phyloP scores from a whole-genome alignment of 23 red algal species.

The Porphyridium purpureum region DNA sequence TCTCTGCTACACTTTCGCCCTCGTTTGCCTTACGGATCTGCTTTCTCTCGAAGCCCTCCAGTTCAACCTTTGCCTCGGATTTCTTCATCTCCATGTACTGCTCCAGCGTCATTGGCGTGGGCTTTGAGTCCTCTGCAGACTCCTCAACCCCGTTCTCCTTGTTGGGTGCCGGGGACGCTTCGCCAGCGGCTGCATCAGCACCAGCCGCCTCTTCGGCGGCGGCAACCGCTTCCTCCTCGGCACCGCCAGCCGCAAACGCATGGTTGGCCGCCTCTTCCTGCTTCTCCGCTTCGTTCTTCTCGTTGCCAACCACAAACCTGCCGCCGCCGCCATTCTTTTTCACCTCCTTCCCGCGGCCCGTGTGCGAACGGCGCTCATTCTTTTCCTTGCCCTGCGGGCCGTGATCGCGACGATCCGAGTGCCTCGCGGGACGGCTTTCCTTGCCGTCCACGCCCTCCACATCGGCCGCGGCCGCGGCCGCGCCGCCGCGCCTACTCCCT shows the following conservation, averaged over 20 bases:
- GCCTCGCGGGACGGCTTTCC: not conserved
- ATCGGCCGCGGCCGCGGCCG: conserved; percentile 1
- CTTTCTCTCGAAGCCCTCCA: not conserved
- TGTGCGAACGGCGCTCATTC: not conserved
- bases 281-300: not conserved
- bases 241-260: not conserved
- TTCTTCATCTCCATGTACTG: not conserved
- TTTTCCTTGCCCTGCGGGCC: too few species aligned
- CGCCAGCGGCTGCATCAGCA: not conserved
- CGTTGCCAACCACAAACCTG: conserved; percentile 1
- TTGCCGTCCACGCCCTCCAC: not conserved
- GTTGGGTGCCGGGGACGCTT: not conserved
- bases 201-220: not conserved
- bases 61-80: not conserved
- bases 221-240: not conserved
- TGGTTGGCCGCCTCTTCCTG: not conserved
- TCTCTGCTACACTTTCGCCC: not conserved
- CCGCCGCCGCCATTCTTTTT: not conserved
- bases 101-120: not conserved
- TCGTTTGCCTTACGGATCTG: not conserved
- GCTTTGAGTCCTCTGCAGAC: not conserved
- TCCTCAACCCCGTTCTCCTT: not conserved
- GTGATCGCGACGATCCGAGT: not conserved
- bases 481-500: not conserved
- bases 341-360: conserved; percentile 2